phyloP scores from a whole-genome alignment of 495 filamentous ascomycete genomes.

The Lasiosphaeria ovina region DNA sequence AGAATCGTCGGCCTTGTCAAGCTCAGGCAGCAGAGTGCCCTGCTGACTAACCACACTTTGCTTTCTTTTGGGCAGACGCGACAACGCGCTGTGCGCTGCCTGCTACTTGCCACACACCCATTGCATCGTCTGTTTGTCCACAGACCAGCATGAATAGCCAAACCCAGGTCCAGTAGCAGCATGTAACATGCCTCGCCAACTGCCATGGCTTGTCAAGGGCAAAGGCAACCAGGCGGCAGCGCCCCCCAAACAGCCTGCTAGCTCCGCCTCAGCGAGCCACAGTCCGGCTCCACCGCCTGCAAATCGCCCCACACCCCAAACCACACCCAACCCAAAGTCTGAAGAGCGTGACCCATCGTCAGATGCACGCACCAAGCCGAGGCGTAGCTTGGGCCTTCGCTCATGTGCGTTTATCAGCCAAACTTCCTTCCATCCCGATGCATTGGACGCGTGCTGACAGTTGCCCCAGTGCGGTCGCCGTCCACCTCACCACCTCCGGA shows the following conservation, averaged over 20 bases:
- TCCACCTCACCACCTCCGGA: conserved; percentile 34
- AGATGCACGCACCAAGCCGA: background rate
- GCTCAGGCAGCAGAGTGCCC: no score
- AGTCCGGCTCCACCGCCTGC: conserved; percentile 13
- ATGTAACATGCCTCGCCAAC: conserved; percentile 29
- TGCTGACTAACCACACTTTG: no score
- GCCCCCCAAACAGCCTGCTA: conserved; percentile 8
- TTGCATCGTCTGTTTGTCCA: no score
- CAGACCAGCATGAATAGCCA: no score
- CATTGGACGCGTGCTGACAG: background rate
- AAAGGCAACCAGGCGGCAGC: background rate
- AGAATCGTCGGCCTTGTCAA: no score
- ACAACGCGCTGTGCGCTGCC: no score
- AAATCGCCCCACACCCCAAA: background rate
- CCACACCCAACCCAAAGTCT: conserved; percentile 5
- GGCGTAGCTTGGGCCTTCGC: conserved; percentile 14
- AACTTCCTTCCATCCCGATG: background rate
- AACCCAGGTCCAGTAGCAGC: no score
- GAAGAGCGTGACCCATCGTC: background rate
- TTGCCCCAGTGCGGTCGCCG: conserved; percentile 21
- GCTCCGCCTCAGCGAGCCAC: conserved; percentile 11
- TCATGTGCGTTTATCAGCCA: background rate
- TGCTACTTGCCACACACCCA: no score
- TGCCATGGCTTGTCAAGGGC: conserved; percentile 12
- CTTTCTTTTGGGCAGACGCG: no score